A percentile compares a stretch with the other conserved stretches of the same genome.
Conservation (phyloP, 768 basidiomycete species). For the Favolaschia claudopus region DNA sequence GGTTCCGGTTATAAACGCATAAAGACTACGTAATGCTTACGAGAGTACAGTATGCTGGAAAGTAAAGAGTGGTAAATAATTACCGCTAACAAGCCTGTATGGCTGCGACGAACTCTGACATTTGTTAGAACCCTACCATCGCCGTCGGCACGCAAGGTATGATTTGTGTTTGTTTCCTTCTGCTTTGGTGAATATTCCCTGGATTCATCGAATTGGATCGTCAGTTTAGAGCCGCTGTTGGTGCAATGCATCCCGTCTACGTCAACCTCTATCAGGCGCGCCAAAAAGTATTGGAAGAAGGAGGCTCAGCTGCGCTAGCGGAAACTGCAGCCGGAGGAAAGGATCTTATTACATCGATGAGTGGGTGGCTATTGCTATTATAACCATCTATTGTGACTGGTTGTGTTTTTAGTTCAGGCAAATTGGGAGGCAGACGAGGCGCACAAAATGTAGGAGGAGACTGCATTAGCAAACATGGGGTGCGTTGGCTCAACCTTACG, state of each 20-base stretch:
- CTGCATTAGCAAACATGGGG: constrained; percentile 41
- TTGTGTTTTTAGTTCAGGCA: constrained; percentile 33
- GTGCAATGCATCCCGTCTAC: constrained; percentile 32
- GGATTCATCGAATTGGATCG: not conserved
- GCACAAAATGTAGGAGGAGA: constrained; percentile 37
- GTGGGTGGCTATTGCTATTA: constrained; percentile 13
- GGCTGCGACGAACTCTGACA: constrained; percentile 31
- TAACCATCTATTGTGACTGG: not conserved
- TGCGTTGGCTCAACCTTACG: constrained; percentile 3
- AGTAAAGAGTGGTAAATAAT: no score
- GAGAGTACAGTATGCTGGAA: no score
- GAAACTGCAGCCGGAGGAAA: constrained; percentile 27
- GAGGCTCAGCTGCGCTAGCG: constrained; percentile 28
- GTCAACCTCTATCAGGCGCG: constrained; percentile 21
- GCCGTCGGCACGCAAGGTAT: constrained; percentile 29
- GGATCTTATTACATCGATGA: constrained; percentile 34
- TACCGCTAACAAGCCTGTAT: no score
- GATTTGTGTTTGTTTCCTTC: no score
- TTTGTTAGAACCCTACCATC: constrained; percentile 27
- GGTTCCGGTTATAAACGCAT: no score
- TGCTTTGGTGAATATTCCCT: not conserved
- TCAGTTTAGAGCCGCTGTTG: constrained; percentile 31
- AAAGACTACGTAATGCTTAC: no score
- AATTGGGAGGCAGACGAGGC: constrained; percentile 38
- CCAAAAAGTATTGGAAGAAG: constrained; percentile 24